Base-by-base conservation (phyloP, 768 basidiomycete species). In the Lactifluus hygrophoroides region DNA sequence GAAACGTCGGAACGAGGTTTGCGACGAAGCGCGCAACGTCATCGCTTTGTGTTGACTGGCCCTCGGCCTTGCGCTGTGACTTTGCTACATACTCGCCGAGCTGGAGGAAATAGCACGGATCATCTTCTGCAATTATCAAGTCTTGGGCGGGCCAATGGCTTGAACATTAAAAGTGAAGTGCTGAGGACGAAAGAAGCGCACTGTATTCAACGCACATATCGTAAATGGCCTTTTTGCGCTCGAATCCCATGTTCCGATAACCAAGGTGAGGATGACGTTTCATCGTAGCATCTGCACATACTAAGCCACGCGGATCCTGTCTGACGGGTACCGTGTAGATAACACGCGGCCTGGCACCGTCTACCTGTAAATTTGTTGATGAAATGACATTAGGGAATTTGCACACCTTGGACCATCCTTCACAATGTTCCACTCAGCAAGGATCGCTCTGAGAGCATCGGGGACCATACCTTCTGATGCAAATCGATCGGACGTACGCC, bases 171-270 rank as follows among this genome's bases (percentile, higher is more conserved):
- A n/a, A 46, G 25, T n/a, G 60, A 28, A 57, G 3, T 11, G 45
- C 30, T 56, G 19, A 27, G 58, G 30, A 10, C 23, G 19, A 16
- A 44, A 19, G 38, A 16, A 1, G 53, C 71, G 51, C 60, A 84
- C 86, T 88, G 70, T 82, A 91, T 72, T 89, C 84, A 55, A 88
- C 84, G 64, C 87, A 90, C 56, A 92, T 75, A n/a, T 81, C 79
- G 70, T 93, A 93, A 54, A 93, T 87, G 46, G 78, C 81, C 71
- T 84, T 81, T 76, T 91, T 92, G 64, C 90, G 75, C 55, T 76
- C 68, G 1, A 69, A 65, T 10, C 75, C 70, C 81, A 86, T 85
- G 0, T 85, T 87, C 76, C 86, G 64, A 9, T 27, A 52, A 37
- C 28, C 55, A 38, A 17, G 0, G 14, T 30, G 17, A 42, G 51